Percentiles rank a stretch among this genome's conserved stretches.
Conservation (phyloP, 1,139 yeast genomes). For the Diutina scorzettiae region DNA sequence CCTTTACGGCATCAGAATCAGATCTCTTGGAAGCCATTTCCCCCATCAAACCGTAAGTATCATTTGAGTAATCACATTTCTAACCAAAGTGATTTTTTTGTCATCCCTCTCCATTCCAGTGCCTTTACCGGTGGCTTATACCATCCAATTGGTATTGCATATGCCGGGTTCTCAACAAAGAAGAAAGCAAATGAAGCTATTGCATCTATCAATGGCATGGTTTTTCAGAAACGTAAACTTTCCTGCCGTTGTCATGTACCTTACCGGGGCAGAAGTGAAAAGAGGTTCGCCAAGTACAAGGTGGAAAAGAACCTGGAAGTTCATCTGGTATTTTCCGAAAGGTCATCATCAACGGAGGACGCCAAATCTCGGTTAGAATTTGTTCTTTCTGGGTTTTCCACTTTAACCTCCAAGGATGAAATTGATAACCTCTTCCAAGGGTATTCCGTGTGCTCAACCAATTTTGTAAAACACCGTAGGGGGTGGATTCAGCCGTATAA, state of each 20-base stretch:
- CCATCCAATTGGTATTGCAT: not conserved
- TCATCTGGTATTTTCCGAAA: too few relatives aligned
- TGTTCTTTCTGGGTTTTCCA: not conserved
- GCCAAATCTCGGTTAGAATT: too few relatives aligned
- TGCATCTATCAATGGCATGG: not conserved
- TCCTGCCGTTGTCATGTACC: too few relatives aligned
- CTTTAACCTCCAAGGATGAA: not conserved
- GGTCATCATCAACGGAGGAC: too few relatives aligned
- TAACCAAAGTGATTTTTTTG: not conserved
- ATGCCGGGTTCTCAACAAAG: not conserved
- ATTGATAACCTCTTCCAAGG: not conserved
- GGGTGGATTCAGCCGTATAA: not conserved
- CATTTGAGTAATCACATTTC: not conserved
- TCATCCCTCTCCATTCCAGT: not conserved
- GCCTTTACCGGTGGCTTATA: not conserved
- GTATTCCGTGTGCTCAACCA: not conserved
- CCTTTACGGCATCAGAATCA: not conserved
- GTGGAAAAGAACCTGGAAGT: too few relatives aligned
- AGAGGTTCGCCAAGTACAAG: too few relatives aligned
- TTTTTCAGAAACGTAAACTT: not conserved
- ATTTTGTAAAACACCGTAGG: not conserved
- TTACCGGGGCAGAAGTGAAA: too few relatives aligned
- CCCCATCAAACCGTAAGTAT: not conserved
- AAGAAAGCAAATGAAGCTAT: not conserved
- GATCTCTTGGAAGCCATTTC: not conserved